Conservation (phyloP, 1,284 basidiomycete genomes). For the Schizophyllum amplum region DNA sequence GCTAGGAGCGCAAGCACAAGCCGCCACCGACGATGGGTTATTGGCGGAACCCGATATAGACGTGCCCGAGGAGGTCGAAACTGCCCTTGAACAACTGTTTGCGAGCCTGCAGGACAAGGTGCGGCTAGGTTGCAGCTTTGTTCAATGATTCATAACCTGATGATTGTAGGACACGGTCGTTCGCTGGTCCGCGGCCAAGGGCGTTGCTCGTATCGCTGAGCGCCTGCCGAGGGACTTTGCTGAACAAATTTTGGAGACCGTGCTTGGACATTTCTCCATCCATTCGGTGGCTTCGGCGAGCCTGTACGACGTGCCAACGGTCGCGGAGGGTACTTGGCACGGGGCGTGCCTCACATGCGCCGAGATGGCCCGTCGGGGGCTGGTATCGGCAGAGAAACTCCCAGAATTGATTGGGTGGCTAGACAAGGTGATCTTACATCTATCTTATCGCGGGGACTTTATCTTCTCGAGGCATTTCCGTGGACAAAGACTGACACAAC, state of each 20-base stretch:
- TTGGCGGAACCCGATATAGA: slow-evolving; percentile 49
- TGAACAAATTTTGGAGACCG: slow-evolving; percentile 74
- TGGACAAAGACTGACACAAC: slow-evolving; percentile 4
- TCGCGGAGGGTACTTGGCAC: slow-evolving; percentile 88
- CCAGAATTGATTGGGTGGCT: slow-evolving; percentile 68
- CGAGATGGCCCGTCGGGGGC: slow-evolving; percentile 80
- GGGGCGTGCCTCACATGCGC: slow-evolving; percentile 90
- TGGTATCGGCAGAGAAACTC: slow-evolving; percentile 54
- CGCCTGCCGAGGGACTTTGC: slow-evolving; percentile 72
- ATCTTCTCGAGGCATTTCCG: slow-evolving; percentile 6
- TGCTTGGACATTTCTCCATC: slow-evolving; percentile 64
- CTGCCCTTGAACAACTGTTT: slow-evolving; percentile 69
- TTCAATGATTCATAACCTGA: background rate
- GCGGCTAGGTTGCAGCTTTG: slow-evolving; percentile 11
- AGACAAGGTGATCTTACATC: slow-evolving; percentile 48
- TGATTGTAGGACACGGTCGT: slow-evolving; percentile 80
- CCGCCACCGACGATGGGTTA: background rate
- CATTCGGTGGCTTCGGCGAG: slow-evolving; percentile 52
- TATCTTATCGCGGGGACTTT: slow-evolving; percentile 1
- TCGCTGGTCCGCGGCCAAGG: slow-evolving; percentile 93
- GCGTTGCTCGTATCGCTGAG: slow-evolving; percentile 79
- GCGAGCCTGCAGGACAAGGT: slow-evolving; percentile 79
- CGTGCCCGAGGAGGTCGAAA: slow-evolving; percentile 76
- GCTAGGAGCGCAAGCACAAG: slow-evolving; percentile 2
- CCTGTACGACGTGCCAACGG: slow-evolving; percentile 65